A percentile compares a stretch with the other conserved stretches of the same genome.
Conservation (phyloP, 768 basidiomycete genomes). For the Amanita rubescens region DNA sequence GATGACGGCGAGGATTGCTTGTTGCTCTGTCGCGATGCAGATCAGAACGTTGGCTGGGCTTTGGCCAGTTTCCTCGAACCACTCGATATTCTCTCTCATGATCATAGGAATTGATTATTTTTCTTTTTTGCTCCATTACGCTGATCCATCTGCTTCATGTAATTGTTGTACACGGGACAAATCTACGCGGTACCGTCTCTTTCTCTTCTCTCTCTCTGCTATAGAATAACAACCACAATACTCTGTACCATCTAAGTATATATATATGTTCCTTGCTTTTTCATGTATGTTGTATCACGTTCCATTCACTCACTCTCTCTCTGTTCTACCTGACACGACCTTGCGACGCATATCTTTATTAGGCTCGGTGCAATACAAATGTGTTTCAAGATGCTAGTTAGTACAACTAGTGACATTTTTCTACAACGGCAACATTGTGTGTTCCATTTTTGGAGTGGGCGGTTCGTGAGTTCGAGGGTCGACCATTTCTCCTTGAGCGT, state of each 20-base stretch:
- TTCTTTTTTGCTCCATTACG: not conserved
- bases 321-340: not conserved
- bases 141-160: not conserved
- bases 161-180: not conserved
- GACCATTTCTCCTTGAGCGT: constrained; percentile 47
- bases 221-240: not conserved
- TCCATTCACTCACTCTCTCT: not conserved
- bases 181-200: not conserved
- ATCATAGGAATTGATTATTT: not conserved
- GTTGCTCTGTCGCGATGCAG: constrained; percentile 55
- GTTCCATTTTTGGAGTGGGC: constrained; percentile 32
- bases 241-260: not conserved
- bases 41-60: constrained; percentile 65
- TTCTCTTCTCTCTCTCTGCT: not conserved
- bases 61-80: constrained; percentile 77
- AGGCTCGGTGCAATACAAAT: not conserved
- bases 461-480: constrained; percentile 59
- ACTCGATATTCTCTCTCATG: constrained; percentile 22
- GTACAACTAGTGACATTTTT: too few species aligned
- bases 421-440: constrained; percentile 12
- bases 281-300: not conserved
- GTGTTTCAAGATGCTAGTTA: not conserved
- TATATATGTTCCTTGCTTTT: not conserved
- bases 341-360: constrained; percentile 3
- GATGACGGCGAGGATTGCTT: constrained; percentile 77